These are phyloP conservation scores for Globisporangium alternatum DNA, from an alignment of 352 stramenopile genomes.

Conservation along the genomic window DNA sequence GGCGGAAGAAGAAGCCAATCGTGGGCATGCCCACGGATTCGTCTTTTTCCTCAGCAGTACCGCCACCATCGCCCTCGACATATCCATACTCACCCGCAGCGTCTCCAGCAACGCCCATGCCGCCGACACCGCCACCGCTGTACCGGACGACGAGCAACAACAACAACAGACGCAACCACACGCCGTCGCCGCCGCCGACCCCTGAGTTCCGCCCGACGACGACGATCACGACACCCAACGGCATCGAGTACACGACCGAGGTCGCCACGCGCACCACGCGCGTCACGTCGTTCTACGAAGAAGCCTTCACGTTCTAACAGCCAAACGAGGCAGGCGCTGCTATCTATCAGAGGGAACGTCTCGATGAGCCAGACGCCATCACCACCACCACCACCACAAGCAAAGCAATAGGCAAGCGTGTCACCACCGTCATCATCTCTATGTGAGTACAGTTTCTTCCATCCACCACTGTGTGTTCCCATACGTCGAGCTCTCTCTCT, in stretches of 20 bases:
- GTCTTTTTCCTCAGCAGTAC: constrained; percentile 13
- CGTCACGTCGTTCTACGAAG: constrained; percentile 43
- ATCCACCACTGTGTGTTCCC: background rate
- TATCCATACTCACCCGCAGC: constrained; percentile 10
- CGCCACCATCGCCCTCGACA: background rate
- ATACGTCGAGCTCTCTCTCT: too few species aligned
- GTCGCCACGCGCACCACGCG: constrained; percentile 11
- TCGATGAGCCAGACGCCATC: background rate
- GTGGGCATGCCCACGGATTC: constrained; percentile 35
- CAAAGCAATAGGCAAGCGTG: too few species aligned
- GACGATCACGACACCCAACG: constrained; percentile 21
- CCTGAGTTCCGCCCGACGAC: constrained; percentile 11
- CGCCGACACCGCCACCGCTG: background rate
- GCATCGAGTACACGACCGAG: constrained; percentile 25
- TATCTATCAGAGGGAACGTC: background rate
- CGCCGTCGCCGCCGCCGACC: background rate
- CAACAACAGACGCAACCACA: background rate
- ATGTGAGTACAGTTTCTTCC: background rate
- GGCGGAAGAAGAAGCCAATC: constrained; percentile 55
- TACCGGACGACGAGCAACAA: background rate
- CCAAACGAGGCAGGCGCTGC: background rate
- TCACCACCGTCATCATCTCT: background rate
- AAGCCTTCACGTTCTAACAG: constrained; percentile 57
- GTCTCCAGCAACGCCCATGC: constrained; percentile 15
- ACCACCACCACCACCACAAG: background rate